These are phyloP conservation scores for Chaetomium globosum DNA, from an alignment of 2,329 filamentous ascomycete genomes.

Conservation along the genomic window DNA sequence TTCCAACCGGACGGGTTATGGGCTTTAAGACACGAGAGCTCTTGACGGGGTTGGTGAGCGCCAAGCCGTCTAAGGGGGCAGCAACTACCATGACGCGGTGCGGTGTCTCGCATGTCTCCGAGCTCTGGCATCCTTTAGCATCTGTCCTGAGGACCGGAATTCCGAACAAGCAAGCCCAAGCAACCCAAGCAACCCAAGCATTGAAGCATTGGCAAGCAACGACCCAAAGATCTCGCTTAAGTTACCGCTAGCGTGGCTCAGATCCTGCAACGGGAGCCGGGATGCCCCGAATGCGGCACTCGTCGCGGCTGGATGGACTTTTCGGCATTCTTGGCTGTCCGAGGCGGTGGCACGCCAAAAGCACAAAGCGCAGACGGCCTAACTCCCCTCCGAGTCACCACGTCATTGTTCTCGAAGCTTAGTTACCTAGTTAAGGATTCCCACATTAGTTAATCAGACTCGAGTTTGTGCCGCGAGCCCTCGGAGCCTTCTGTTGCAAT, in stretches of 20 bases:
- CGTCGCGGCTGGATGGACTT: neutral
- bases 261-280: constrained; percentile 5
- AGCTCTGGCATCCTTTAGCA: neutral
- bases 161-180: constrained; percentile 2
- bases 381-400: constrained; percentile 4
- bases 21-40: neutral
- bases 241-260: neutral
- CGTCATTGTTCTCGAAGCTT: neutral
- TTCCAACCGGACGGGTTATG: neutral
- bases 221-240: neutral
- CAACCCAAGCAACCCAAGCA: neutral
- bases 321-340: neutral
- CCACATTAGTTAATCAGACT: neutral
- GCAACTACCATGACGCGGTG: neutral
- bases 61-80: neutral
- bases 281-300: constrained; percentile 2
- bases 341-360: neutral
- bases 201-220: neutral
- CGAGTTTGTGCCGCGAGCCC: neutral
- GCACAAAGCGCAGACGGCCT: neutral
- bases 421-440: no score
- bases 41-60: neutral
- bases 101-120: constrained; percentile 1
- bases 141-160: neutral
- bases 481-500: neutral